Evolutionary conservation across 2,329 filamentous ascomycete species (phyloP), one percentile per base, ranked within the genome.

Genomic region (Claviceps sp.): DNA sequence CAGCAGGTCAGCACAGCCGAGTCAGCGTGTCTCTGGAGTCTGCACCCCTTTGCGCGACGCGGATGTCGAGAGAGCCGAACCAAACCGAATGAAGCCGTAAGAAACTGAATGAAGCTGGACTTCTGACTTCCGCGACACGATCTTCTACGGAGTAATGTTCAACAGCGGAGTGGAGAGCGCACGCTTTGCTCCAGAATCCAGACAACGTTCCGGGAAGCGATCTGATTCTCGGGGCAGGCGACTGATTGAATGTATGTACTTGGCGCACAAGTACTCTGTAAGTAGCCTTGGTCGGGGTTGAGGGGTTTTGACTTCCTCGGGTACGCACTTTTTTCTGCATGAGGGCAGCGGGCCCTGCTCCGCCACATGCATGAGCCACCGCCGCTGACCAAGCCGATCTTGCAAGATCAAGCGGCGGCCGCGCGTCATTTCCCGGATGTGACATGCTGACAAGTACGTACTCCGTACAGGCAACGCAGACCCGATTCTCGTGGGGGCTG

Each of bases 221-320:
- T 61, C 60, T 19, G 2, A 19, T 19, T 19, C 19, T 54, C 57
- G 55, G 55, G 56, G 57, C 57, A 60, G 58, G 57, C 51, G 14
- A 26, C 22, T 17, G 37, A 48, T 30, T 45, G 38, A 48, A 19
- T 5, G 22, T 50, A 5, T 16, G 69, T 71, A 72, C 69, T 62
- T 71, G 59, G 54, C 60, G 58, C 59, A 57, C 62, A 72, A 66
- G 66, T 70, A 11, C 62, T 48, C 42, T 42, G 43, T 42, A 54
- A 57, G 30, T 11, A 34, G 30, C 10, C 58, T 51, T 51, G 58
- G 57, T 44, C 42, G 2, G 55, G 59, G 61, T 64, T 58, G 66
- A 68, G 65, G 65, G 64, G 66, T 68, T 68, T 66, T 64, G 65
- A 64, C 61, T 17, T 46, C 24, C 43, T 46, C 24, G n/a, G 24